These are phyloP conservation scores for Saccharomycopsis crataegensis DNA, from an alignment of 1,139 yeast genomes.

Conservation along the genomic window DNA sequence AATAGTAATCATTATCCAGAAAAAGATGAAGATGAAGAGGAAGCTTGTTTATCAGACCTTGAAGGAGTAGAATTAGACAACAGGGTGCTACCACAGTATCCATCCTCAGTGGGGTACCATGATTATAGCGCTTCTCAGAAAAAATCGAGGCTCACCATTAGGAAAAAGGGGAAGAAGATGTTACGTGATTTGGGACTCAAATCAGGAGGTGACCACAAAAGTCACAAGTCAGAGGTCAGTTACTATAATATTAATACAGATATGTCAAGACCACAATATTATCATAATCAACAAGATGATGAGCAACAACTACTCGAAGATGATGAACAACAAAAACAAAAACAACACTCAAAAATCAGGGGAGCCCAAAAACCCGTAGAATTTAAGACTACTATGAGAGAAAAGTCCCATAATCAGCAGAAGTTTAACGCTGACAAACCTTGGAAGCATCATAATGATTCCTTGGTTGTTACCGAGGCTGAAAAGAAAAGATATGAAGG, in stretches of 20 bases:
- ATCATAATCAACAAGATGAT: background rate
- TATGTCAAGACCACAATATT: background rate
- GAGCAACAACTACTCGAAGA: no score
- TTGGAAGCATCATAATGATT: constrained; percentile 81
- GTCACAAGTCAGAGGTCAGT: background rate
- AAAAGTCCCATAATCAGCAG: constrained; percentile 40
- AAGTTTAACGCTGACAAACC: constrained; percentile 85
- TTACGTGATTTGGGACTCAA: constrained; percentile 23
- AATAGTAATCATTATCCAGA: background rate
- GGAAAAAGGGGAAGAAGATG: constrained; percentile 25
- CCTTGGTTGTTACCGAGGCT: constrained; percentile 51
- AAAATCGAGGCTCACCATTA: constrained; percentile 12
- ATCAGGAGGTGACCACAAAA: background rate
- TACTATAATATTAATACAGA: background rate
- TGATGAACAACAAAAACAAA: background rate
- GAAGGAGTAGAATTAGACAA: constrained; percentile 1
- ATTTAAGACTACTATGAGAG: constrained; percentile 63
- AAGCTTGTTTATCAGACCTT: background rate
- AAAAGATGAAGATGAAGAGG: background rate
- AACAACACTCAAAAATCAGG: background rate
- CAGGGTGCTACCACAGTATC: constrained; percentile 24
- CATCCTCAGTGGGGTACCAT: constrained; percentile 11
- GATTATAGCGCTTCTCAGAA: constrained; percentile 6
- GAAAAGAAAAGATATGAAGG: constrained; percentile 90
- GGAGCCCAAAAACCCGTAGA: constrained; percentile 30